A percentile compares a stretch with the other conserved stretches of the same genome.
phyloP scores from a whole-genome alignment of 805 yeast genomes.

The Ogataea polymorpha region DNA sequence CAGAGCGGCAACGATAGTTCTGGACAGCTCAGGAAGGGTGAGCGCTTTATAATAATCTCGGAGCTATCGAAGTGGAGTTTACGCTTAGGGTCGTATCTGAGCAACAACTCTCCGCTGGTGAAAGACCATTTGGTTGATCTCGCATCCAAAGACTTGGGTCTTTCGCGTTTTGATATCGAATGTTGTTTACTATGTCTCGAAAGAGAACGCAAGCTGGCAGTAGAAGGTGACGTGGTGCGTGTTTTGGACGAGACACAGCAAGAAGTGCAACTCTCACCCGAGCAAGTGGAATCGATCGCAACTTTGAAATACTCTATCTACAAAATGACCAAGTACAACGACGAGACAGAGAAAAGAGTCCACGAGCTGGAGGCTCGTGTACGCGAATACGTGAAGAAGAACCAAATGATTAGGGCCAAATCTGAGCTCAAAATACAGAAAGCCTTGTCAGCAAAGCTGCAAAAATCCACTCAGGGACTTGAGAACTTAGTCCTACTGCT shows the following conservation, averaged over 20 bases:
- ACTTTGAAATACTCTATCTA: slow-evolving; percentile 29
- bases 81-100: slow-evolving; percentile 5
- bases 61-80: slow-evolving; percentile 17
- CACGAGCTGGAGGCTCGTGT: slow-evolving; percentile 13
- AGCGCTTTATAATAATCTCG: slow-evolving; percentile 18
- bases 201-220: slow-evolving; percentile 14
- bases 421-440: slow-evolving; percentile 25
- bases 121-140: slow-evolving; percentile 12
- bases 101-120: slow-evolving; percentile 13
- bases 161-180: slow-evolving; percentile 20
- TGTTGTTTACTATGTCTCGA: slow-evolving; percentile 24
- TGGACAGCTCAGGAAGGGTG: slow-evolving; percentile 18
- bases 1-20: slow-evolving; percentile 13
- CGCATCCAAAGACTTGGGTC: not conserved
- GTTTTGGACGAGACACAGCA: not conserved
- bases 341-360: slow-evolving; percentile 11
- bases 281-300: slow-evolving; percentile 24
- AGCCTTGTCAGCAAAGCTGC: slow-evolving; percentile 21
- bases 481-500: slow-evolving; percentile 25
- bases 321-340: slow-evolving; percentile 18
- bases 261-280: slow-evolving; percentile 11
- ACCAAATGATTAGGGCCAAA: slow-evolving; percentile 22
- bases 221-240: slow-evolving; percentile 1
- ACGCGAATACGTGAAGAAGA: slow-evolving; percentile 13
- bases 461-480: slow-evolving; percentile 15